phyloP scores from a whole-genome alignment of 192 early-diverging fungal species.

The Ambispora gerdemannii region DNA sequence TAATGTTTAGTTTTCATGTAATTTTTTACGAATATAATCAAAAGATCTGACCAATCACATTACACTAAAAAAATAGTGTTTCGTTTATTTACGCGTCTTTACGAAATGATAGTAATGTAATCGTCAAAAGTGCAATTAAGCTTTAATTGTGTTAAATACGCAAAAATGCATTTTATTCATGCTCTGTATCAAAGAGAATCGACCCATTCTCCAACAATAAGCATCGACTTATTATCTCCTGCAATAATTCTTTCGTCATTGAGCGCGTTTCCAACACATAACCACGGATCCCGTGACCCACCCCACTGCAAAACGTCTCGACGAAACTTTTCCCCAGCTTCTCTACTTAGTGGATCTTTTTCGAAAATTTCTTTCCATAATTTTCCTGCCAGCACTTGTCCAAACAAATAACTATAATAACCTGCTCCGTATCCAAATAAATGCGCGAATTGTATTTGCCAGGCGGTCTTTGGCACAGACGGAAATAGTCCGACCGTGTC shows the following conservation, averaged over 20 bases:
- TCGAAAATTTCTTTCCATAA: conserved; percentile 74
- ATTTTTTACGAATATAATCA: no score
- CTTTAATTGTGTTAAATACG: no score
- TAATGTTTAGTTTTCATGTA: no score
- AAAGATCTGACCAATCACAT: no score
- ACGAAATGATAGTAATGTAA: no score
- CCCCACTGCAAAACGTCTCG: conserved; percentile 86
- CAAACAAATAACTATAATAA: conserved; percentile 96
- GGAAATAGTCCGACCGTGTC: conserved; percentile 63
- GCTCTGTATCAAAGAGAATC: conserved; percentile 3
- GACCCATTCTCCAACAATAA: conserved; percentile 71
- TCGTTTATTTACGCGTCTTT: no score
- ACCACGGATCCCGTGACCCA: conserved; percentile 90
- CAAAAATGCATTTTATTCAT: no score
- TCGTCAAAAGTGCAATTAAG: no score
- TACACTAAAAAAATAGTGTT: no score
- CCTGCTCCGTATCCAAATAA: conserved; percentile 87
- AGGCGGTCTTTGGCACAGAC: conserved; percentile 67
- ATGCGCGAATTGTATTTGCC: conserved; percentile 92
- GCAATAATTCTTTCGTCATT: conserved; percentile 53
- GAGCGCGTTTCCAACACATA: conserved; percentile 63
- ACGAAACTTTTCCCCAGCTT: conserved; percentile 64
- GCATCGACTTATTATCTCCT: conserved; percentile 66
- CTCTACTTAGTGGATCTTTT: conserved; percentile 57
- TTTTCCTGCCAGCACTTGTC: conserved; percentile 72